phyloP scores from a whole-genome alignment of 75 land plant genomes.

The Picea glauca region DNA sequence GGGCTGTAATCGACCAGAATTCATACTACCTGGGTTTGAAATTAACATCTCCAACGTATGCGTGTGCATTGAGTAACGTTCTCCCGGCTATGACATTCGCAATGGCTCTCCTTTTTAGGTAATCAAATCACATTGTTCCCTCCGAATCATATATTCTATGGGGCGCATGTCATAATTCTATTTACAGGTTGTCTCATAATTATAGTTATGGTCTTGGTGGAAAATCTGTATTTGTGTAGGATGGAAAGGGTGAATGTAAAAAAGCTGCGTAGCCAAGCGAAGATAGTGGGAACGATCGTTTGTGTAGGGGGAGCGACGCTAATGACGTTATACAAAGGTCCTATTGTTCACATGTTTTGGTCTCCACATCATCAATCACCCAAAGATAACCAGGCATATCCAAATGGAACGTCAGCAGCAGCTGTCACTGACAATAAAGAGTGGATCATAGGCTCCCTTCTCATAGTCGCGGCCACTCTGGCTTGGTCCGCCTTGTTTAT shows the following conservation, averaged over 20 bases:
- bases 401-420: not conserved
- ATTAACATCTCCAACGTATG: conserved; percentile 10
- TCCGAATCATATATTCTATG: not conserved
- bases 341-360: conserved; percentile 7
- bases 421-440: not conserved
- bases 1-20: conserved; percentile 7
- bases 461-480: conserved; percentile 12
- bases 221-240: no score
- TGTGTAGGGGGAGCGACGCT: no score
- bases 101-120: conserved; percentile 31
- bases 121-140: not conserved
- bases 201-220: no score
- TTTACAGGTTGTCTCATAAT: no score
- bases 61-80: conserved; percentile 27
- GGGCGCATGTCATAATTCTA: no score
- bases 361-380: conserved; percentile 4
- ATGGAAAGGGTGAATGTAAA: no score
- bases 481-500: conserved; percentile 30
- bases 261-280: no score
- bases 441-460: conserved; percentile 30
- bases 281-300: no score
- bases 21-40: conserved; percentile 11
- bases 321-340: no score
- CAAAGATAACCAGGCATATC: not conserved
- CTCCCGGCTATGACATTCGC: conserved; percentile 22